Base-by-base conservation (phyloP, 139 green algal genomes). In the Chlorella sp. region DNA sequence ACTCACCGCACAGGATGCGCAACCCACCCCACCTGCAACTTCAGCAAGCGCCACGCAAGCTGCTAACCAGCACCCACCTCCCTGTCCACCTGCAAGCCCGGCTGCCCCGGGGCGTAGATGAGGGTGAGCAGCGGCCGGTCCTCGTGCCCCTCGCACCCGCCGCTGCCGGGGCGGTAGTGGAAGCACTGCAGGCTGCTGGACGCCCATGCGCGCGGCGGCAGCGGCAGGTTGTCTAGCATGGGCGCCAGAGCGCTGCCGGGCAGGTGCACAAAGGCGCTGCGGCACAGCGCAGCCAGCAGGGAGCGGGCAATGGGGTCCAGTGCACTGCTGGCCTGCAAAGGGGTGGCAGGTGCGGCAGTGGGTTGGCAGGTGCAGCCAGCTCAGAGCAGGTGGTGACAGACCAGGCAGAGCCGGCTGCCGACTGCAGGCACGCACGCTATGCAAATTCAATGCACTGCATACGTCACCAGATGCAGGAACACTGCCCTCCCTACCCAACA, bases 121-220 rank as follows among this genome's bases (percentile, higher is more conserved):
- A 75, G 68, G 38, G 68, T 75, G 36, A 75, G 68, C 38, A 75
- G 36, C 20, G 16, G 38, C n/a, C 44, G 44, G 68, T 75, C 68
- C 68, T 48, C 68, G 38, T 75, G 68, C 36, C 5, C 68, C 38
- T 75, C 68, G 16, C 68, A 75, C 38, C 68, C 68, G 38, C 34
- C 24, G 68, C 68, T 75, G 19, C 24, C 34, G 1, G 36, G 38
- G 1, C 68, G 36, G 36, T 75, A 75, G 22, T 6, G 6, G 40
- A 75, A 75, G 68, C 68, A 75, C 68, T 75, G 68, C 68, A 75
- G 68, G 68, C 68, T 75, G 38, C 68, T 75, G 68, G 68, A 48
- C 38, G 68, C 38, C 68, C 68, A 75, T 19, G 38, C 38, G 38
- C 51, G 36, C 16, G 68, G 22, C 20, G 68, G 38, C 38, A 75